Percentiles rank a stretch among this genome's conserved stretches.
These are phyloP conservation scores for Entomortierella chlamydospora DNA, from an alignment of 192 early-diverging fungal species.

Conservation along the genomic window DNA sequence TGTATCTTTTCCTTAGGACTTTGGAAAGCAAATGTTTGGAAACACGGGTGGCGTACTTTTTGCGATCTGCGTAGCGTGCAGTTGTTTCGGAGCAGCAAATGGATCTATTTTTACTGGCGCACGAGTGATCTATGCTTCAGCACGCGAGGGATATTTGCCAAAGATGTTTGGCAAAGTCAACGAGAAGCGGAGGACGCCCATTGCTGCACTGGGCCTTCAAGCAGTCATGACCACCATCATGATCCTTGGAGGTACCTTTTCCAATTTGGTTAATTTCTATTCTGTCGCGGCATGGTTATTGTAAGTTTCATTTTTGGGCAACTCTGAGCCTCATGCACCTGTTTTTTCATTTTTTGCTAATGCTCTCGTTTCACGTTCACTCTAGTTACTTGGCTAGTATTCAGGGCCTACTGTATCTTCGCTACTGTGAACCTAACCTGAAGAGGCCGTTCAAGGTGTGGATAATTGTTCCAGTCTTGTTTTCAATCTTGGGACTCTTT, in stretches of 20 bases:
- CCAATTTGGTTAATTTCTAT: constrained; percentile 80
- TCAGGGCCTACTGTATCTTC: constrained; percentile 69
- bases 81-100: constrained; percentile 84
- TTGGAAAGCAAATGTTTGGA: constrained; percentile 80
- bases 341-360: neutral
- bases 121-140: constrained; percentile 75
- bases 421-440: constrained; percentile 73
- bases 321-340: no score
- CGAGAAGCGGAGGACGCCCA: constrained; percentile 68
- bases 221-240: constrained; percentile 68
- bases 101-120: constrained; percentile 80
- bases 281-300: constrained; percentile 80
- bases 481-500: constrained; percentile 69
- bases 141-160: constrained; percentile 76
- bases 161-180: constrained; percentile 73
- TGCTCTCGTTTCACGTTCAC: neutral
- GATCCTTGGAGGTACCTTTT: constrained; percentile 73
- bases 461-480: constrained; percentile 73
- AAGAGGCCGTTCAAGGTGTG: constrained; percentile 80
- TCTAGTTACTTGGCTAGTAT: constrained; percentile 77
- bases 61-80: constrained; percentile 75
- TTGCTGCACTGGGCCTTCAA: constrained; percentile 74
- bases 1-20: no score
- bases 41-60: constrained; percentile 74
- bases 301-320: constrained; percentile 34